phyloP scores from a whole-genome alignment of 2,329 filamentous ascomycete species.

The Fusarium xylarioides region DNA sequence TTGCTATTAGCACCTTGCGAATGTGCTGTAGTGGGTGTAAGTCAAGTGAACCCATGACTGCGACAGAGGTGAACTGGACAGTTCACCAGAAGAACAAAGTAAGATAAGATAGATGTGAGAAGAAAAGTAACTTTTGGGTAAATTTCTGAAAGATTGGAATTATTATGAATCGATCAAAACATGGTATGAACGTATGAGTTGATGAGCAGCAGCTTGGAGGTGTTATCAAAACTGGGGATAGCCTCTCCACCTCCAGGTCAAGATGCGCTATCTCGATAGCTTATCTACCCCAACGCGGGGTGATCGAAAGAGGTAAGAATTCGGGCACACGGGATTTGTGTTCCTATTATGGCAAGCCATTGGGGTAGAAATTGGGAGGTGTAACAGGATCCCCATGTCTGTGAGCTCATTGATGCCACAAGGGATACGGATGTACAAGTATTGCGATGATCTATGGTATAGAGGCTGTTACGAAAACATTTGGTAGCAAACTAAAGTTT shows the following conservation, averaged over 20 bases:
- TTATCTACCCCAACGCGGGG: conserved; percentile 2
- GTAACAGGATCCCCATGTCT: not conserved
- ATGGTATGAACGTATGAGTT: not conserved
- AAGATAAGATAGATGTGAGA: not conserved
- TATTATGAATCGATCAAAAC: not conserved
- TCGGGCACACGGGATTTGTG: not conserved
- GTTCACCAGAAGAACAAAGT: not conserved
- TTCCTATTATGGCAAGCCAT: not conserved
- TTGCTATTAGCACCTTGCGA: not conserved
- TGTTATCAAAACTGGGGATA: conserved; percentile 4
- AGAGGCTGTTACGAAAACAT: not conserved
- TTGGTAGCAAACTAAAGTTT: no score
- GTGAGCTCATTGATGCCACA: not conserved
- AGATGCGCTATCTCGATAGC: not conserved
- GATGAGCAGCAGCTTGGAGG: not conserved
- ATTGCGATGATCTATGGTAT: not conserved
- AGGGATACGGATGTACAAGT: not conserved
- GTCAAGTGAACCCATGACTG: not conserved
- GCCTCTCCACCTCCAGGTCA: not conserved
- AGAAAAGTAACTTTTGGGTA: rapidly evolving
- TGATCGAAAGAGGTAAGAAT: not conserved
- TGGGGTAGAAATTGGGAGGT: not conserved
- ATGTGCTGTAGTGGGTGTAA: not conserved
- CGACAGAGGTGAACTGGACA: no score
- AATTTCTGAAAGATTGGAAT: not conserved